Percentiles rank a stretch among this genome's conserved stretches.
phyloP scores from a whole-genome alignment of 441 rosid genomes.

The Kokia cookei region DNA sequence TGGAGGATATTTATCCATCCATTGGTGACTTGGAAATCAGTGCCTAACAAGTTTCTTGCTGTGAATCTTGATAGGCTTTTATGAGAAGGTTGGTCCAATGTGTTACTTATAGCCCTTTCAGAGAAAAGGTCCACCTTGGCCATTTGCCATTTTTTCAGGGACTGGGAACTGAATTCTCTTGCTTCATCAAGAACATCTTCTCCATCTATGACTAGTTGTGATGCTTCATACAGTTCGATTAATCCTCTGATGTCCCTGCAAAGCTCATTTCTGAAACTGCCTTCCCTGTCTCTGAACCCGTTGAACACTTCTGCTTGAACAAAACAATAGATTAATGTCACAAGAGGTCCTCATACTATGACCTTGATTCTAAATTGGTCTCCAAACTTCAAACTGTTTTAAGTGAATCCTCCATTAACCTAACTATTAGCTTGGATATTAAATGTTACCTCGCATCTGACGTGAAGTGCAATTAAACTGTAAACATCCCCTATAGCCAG shows the following conservation, averaged over 20 bases:
- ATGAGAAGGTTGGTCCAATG: conserved; percentile 35
- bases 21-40: background rate
- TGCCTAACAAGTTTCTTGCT: conserved; percentile 11
- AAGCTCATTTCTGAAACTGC: conserved; percentile 9
- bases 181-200: conserved; percentile 36
- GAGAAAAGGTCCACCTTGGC: background rate
- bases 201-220: conserved; percentile 25
- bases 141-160: conserved; percentile 16
- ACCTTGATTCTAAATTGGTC: background rate
- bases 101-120: conserved; percentile 10
- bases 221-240: conserved; percentile 37
- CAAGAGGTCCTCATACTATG: background rate
- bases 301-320: conserved; percentile 31
- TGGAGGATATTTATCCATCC: conserved; percentile 24
- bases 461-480: no score
- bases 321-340: background rate
- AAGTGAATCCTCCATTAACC: no score
- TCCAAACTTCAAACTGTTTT: no score
- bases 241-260: conserved; percentile 24
- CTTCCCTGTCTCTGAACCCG: conserved; percentile 22
- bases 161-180: conserved; percentile 3
- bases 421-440: no score
- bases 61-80: conserved; percentile 35
- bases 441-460: no score
- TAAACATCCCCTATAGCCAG: no score